Evolutionary conservation across 176 grass and related monocot species (phyloP).

Genomic region (Poa pratensis): DNA sequence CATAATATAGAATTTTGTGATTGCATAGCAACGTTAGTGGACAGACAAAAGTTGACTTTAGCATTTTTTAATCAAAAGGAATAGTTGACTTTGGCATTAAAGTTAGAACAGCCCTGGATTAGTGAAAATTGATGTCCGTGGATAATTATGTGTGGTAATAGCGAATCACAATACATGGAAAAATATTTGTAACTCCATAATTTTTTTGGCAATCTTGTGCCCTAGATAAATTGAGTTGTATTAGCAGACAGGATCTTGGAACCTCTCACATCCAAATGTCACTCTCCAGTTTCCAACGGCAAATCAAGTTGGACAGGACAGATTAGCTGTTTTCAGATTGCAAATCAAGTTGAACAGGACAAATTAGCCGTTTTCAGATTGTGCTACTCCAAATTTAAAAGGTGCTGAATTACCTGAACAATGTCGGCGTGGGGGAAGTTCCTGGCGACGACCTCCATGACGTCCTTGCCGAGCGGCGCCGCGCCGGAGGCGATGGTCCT

Average conservation of each 20-base stretch:
- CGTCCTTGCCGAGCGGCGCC: constrained; percentile 85
- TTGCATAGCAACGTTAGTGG: neutral
- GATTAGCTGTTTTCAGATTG: neutral
- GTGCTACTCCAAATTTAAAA: too few relatives aligned
- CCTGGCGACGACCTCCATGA: constrained; percentile 84
- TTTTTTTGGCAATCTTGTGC: neutral
- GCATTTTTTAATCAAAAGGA: neutral
- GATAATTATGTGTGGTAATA: too few relatives aligned
- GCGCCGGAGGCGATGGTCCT: constrained; percentile 75
- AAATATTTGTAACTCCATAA: too few relatives aligned
- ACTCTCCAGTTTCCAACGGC: neutral
- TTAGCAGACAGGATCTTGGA: too few relatives aligned
- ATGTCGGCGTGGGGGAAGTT: constrained; percentile 58
- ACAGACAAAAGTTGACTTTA: neutral
- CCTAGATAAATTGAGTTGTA: neutral
- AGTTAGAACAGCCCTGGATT: neutral
- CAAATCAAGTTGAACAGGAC: too few relatives aligned
- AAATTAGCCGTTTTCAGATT: too few relatives aligned
- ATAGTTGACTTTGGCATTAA: neutral
- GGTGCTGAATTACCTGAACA: constrained; percentile 56
- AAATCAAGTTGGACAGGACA: neutral
- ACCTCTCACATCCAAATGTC: too few relatives aligned
- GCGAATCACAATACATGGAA: too few relatives aligned
- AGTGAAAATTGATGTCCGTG: neutral
- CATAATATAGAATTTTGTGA: too few relatives aligned